Base-by-base conservation (phyloP, 352 stramenopile species). In the Pythium plurisporium region DNA sequence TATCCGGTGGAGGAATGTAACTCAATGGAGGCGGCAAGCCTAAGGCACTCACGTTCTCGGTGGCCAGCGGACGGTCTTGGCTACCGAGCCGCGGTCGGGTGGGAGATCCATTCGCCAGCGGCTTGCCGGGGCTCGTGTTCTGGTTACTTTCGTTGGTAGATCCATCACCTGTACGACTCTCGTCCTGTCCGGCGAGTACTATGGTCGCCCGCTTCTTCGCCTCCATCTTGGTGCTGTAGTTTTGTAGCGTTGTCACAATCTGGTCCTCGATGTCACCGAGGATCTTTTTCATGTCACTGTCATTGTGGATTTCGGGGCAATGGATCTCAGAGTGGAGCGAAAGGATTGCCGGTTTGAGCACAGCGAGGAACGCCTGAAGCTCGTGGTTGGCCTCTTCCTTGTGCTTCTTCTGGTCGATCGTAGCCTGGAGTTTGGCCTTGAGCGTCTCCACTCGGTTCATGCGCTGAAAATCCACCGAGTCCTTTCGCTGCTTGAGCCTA, bases 401-500 rank as follows among this genome's bases (percentile, higher is more conserved):
- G 44, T 84, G 65, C 56, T 87, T 91, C 52, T 87, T 87, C 37
- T 83, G 74, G 36, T 91, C 82, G 19, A 84, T 79, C 5, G 76
- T 62, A 10, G 73, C 68, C 64, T 90, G 74, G 0, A 89, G 52
- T 19, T 82, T 78, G 5, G 70, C 62, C 10, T 88, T 86, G 4
- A 94, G 69, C 10, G 60, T 69, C 67, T 91, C 79, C 42, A 90
- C 83, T 15, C 82, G 79, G 41, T 90, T 87, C 65, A 86, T 79
- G 11, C 79, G 72, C 57, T 94, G 81, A 17, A 88, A 84, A 48
- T 91, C 77, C 4, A 85, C 76, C 14, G 81, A 86, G 44, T 94
- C 81, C 27, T 94, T 94, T 37, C 80, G 74, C 29, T 89, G 80
- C 49, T 94, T 94, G 22, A 94, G 52, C 41, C 83, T 94, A 45